A percentile compares a stretch with the other conserved stretches of the same genome.
Conservation (phyloP, 768 basidiomycete species). For the Amanita muscaria region DNA sequence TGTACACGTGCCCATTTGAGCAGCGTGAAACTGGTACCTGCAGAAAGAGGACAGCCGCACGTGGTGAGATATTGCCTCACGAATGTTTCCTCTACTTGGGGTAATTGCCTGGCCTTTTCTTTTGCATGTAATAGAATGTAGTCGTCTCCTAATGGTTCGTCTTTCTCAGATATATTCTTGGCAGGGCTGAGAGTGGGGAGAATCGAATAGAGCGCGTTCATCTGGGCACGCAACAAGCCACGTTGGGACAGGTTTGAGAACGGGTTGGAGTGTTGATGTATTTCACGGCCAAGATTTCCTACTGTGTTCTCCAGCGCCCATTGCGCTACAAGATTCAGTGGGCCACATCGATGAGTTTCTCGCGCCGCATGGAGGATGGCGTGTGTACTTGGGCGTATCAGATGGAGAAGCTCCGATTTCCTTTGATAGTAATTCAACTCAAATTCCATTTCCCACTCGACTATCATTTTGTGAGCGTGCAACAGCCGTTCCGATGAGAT, state of each 20-base stretch:
- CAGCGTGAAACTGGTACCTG: background rate
- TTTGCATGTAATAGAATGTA: slow-evolving; percentile 1
- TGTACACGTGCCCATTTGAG: slow-evolving; percentile 13
- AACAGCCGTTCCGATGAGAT: slow-evolving; percentile 12
- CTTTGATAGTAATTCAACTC: slow-evolving; percentile 22
- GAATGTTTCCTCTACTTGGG: background rate
- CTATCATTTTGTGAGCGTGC: slow-evolving; percentile 12
- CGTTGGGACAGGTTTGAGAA: slow-evolving; percentile 20
- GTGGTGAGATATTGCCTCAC: background rate
- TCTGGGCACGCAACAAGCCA: slow-evolving; percentile 14
- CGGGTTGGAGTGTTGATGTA: slow-evolving; percentile 16
- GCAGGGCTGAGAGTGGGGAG: slow-evolving; percentile 11
- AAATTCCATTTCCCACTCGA: slow-evolving; percentile 20
- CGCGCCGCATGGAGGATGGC: slow-evolving; percentile 16
- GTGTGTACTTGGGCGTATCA: slow-evolving; percentile 22
- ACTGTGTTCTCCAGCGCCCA: slow-evolving; percentile 23
- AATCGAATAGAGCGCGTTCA: slow-evolving; percentile 11
- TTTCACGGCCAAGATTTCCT: slow-evolving; percentile 20
- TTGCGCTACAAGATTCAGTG: slow-evolving; percentile 17
- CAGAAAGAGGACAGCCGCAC: background rate
- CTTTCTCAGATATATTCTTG: background rate
- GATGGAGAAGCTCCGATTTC: slow-evolving; percentile 19
- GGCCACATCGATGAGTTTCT: slow-evolving; percentile 17
- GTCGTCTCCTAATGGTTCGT: background rate
- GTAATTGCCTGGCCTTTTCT: background rate